Evolutionary conservation across 2,329 filamentous ascomycete species (phyloP).

Genomic region (Sporothrix brasiliensis): DNA sequence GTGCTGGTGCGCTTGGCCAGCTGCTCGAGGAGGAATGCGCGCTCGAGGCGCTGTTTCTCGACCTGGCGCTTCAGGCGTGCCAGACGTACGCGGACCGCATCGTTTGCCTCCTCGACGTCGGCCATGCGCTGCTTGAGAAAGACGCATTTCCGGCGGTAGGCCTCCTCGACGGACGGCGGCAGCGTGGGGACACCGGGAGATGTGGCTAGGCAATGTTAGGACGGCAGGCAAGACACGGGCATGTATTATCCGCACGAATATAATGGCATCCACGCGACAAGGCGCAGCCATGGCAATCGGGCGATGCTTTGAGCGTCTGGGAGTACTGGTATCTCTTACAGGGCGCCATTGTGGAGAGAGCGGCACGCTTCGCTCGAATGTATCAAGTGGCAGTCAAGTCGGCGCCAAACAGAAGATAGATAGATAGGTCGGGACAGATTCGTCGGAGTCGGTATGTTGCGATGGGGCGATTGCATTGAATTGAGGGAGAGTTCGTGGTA

Average conservation of each 20-base stretch:
- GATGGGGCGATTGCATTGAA: neutral
- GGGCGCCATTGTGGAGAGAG: constrained; percentile 33
- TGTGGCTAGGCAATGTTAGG: constrained; percentile 12
- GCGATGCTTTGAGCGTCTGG: neutral
- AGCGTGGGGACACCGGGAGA: constrained; percentile 51
- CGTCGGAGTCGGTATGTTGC: neutral
- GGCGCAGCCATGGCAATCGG: neutral
- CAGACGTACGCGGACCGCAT: constrained; percentile 77
- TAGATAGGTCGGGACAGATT: neutral
- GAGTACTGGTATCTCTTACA: constrained; percentile 30
- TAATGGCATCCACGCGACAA: neutral
- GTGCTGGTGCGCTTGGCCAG: constrained; percentile 73
- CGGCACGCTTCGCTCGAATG: constrained; percentile 15
- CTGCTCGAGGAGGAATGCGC: constrained; percentile 74
- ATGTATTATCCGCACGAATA: too few species aligned
- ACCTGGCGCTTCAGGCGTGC: constrained; percentile 80
- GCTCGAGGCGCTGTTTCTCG: constrained; percentile 87
- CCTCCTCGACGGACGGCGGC: constrained; percentile 90
- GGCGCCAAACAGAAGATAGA: neutral
- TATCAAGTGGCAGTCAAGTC: constrained; percentile 8
- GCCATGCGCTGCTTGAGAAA: constrained; percentile 87
- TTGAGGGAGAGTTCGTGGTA: constrained; percentile 9
- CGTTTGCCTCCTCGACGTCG: constrained; percentile 91
- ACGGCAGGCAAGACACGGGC: neutral
- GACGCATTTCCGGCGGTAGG: constrained; percentile 95